Evolutionary conservation across 306 rosid species (phyloP).

Genomic region (Mimosa bimucronata): DNA sequence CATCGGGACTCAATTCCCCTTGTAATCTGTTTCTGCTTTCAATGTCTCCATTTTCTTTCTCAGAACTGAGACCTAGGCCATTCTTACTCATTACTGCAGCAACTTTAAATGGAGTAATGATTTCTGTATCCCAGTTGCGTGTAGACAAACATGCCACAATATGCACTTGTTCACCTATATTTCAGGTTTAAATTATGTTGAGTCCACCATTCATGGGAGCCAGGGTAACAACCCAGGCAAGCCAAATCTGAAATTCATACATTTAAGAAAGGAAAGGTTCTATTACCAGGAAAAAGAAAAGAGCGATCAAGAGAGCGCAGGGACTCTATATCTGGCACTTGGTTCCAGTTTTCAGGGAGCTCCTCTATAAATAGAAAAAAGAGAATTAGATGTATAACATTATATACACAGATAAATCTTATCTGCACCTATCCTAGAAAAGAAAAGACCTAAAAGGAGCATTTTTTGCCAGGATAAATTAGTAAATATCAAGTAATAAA

Average conservation of each 20-base stretch:
- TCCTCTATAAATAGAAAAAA: constrained; percentile 58
- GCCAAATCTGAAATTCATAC: constrained; percentile 33
- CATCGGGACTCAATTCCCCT: constrained; percentile 46
- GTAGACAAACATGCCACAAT: constrained; percentile 91
- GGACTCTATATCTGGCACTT: constrained; percentile 68
- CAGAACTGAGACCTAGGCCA: constrained; percentile 56
- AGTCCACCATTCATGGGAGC: constrained; percentile 17
- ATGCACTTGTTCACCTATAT: constrained; percentile 89
- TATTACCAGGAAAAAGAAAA: constrained; percentile 90
- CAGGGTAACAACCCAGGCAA: constrained; percentile 27
- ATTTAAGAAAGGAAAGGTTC: constrained; percentile 35
- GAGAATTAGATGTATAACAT: constrained; percentile 36
- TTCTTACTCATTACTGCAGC: constrained; percentile 92
- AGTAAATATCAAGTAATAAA: not conserved
- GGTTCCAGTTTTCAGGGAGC: constrained; percentile 78
- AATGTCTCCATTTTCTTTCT: constrained; percentile 61
- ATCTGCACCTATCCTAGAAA: constrained; percentile 3
- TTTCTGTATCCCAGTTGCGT: constrained; percentile 75
- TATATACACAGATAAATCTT: constrained; percentile 30
- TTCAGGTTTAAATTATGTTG: constrained; percentile 44
- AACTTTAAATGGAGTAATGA: constrained; percentile 94
- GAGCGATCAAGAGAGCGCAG: constrained; percentile 75
- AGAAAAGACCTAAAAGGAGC: not conserved
- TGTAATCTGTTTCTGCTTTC: constrained; percentile 52
- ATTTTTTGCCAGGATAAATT: not conserved